Conservation (phyloP, 2,329 filamentous ascomycete species). For the Epichloe brachyelytri region DNA sequence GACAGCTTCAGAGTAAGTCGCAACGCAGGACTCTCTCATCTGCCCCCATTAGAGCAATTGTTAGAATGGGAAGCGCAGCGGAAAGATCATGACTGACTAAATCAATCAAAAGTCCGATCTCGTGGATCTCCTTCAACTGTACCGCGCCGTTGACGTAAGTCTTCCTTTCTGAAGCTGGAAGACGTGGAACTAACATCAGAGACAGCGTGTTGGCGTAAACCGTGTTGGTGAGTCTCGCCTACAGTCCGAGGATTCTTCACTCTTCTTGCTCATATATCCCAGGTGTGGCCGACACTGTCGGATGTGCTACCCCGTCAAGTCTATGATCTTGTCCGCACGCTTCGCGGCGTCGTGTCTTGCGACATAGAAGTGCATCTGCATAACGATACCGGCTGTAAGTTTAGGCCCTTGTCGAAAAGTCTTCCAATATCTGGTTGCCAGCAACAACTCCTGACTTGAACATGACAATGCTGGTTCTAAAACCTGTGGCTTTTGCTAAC, state of each 20-base stretch:
- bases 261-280: neutral
- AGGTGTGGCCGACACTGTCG: slow-evolving; percentile 81
- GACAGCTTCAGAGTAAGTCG: slow-evolving; percentile 57
- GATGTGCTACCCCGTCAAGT: slow-evolving; percentile 70
- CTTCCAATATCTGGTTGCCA: too few relatives aligned
- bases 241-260: too few relatives aligned
- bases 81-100: neutral
- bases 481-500: neutral
- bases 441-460: too few relatives aligned
- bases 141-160: slow-evolving; percentile 57
- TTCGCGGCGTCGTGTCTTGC: slow-evolving; percentile 42
- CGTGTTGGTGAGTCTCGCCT: neutral
- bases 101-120: slow-evolving; percentile 36
- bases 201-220: neutral
- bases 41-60: neutral
- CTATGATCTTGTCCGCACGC: slow-evolving; percentile 73
- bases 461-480: neutral
- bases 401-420: neutral
- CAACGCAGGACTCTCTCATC: neutral
- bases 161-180: neutral
- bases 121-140: slow-evolving; percentile 60
- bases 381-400: slow-evolving; percentile 2
- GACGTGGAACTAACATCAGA: neutral
- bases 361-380: slow-evolving; percentile 71
- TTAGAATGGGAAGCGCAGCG: neutral